These are phyloP conservation scores for Hondaea fermentalgiana DNA, from an alignment of 108 stramenopile genomes.

Conservation along the genomic window DNA sequence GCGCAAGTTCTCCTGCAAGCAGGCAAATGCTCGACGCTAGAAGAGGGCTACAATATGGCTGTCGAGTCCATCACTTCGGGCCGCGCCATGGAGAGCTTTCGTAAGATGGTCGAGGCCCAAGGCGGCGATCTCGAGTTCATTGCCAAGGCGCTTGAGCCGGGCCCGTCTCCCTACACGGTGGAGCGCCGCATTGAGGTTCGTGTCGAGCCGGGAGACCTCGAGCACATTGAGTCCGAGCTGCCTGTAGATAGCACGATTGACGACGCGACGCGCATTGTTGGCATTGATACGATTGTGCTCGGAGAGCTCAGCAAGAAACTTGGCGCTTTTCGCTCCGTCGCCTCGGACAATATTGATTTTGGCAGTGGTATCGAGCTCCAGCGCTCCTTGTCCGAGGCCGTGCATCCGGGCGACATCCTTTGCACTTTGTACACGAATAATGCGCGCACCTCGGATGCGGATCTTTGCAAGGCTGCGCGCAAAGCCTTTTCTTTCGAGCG, in stretches of 20 bases:
- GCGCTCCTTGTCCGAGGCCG: background rate
- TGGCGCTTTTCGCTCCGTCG: background rate
- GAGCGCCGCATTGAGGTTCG: background rate
- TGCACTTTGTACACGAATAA: constrained; percentile 2
- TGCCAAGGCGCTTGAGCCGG: background rate
- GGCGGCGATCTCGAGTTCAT: background rate
- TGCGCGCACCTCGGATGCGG: background rate
- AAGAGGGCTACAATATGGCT: background rate
- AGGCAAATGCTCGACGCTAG: background rate
- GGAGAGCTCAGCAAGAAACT: background rate
- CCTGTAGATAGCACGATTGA: background rate
- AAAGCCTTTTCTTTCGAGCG: background rate
- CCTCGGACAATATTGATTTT: background rate
- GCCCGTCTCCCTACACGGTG: background rate
- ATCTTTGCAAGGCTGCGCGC: background rate
- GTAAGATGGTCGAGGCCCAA: background rate
- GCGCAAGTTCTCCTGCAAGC: background rate
- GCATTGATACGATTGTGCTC: background rate
- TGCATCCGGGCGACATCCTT: background rate
- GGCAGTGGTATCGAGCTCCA: background rate
- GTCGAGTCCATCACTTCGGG: background rate
- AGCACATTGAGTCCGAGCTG: background rate
- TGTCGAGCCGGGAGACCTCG: background rate
- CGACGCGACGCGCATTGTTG: background rate
- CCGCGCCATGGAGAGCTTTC: background rate